Evolutionary conservation across 192 early-diverging fungal genomes (phyloP), one percentile per base, ranked within the genome.

Genomic region (Coemansia sp.): DNA sequence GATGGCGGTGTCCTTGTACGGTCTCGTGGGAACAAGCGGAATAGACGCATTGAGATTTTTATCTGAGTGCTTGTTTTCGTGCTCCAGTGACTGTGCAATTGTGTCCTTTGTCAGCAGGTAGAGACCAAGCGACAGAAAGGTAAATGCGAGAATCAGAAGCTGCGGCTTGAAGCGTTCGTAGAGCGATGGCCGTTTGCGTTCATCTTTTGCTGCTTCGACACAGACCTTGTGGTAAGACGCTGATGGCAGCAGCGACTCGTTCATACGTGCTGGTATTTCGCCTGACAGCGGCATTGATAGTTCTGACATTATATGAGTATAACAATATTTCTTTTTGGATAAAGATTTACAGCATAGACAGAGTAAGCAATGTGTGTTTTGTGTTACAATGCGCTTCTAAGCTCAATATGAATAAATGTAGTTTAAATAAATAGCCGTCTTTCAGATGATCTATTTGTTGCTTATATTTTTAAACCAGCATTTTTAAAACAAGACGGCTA

Each of bases 1-100:
- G 8, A 68, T 55, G 4, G 22, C 18, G 4, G 69, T 67, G 65
- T 71, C 55, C 50, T 61, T 64, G 52, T 71, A 71, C 0, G 65
- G 68, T 22, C 48, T 61, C 18, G 63, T 31, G 51, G 50, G 48
- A 31, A 31, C 22, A 12, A 31, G 20, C 33, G 31, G 29, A 11
- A 22, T 50, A 14, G 54, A 34, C 50, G 50, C 22, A 32, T 31
- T 48, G 64, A 58, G 18, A 25, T 28, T 55, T 32, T 52, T 32
- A 33, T 34, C 30, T 59, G 57, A 31, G 16, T 60, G 58, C 40
- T 36, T 29, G 63, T 6, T 45, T 45, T 45, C 42, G 10, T 45
- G 11, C 42, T 3, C 1, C 16, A 30, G 51, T 30, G 22, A n/a
- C 51, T 30, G 28, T 22, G 28, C n/a, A 22, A 45, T 45, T 45